Base-by-base conservation (phyloP, 2,329 filamentous ascomycete genomes). In the Fusarium palustre region DNA sequence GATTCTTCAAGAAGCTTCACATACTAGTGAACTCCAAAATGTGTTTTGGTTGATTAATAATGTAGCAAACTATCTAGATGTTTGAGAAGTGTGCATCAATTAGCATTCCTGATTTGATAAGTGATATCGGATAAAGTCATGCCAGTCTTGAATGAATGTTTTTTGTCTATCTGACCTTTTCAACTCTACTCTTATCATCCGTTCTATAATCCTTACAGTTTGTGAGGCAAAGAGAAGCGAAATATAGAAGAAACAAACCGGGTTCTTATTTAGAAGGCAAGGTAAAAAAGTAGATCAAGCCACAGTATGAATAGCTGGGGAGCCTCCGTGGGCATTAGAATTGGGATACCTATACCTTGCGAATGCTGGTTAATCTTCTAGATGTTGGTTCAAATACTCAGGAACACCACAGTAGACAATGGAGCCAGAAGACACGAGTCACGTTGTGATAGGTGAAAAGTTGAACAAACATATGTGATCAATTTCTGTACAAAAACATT, bases 401-500 rank as follows among this genome's bases (percentile, higher is more conserved):
- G n/a, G n/a, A n/a, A n/a, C n/a, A n/a, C n/a, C n/a, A n/a, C n/a
- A n/a, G n/a, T n/a, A n/a, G n/a, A n/a, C n/a, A n/a, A n/a, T 13
- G 2, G 25, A 25, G 15, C 5, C 11, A 39, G 8, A 2, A 39
- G 12, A 1, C 36, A 22, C n/a, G 13, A 9, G 11, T n/a, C 47
- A 28, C 47, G n/a, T 20, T 7, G 13, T 4, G 15, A 11, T 8
- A 24, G 13, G 18, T 16, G 5, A 15, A 18, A 20, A 3, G 12
- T 25, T 50, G 11, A 34, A 45, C 7, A 45, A 36, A 66, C 20
- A 42, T 34, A 22, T 46, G 22, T 15, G 45, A 47, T 56, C 55
- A 61, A 62, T 67, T 62, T 57, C 38, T 62, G 42, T 46, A 42
- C 22, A 36, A 31, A 25, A 42, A 3, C 15, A 52, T 15, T 36